A percentile compares a stretch with the other conserved stretches of the same genome.
These are phyloP conservation scores for Lanmaoa rubissima DNA, from an alignment of 768 basidiomycete genomes.

Conservation along the genomic window DNA sequence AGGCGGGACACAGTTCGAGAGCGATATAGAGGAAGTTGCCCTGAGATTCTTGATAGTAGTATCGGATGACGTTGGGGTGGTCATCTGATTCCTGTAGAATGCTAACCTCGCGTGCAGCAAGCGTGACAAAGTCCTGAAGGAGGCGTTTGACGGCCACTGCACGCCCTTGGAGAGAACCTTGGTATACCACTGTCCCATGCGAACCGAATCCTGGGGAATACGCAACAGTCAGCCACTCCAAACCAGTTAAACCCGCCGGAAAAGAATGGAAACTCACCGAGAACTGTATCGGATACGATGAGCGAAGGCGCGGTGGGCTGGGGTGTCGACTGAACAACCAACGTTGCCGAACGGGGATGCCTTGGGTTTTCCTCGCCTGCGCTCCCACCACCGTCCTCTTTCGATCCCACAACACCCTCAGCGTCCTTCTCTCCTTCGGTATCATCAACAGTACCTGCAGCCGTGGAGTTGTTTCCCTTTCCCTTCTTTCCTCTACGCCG, in stretches of 20 bases:
- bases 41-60: conserved; percentile 95
- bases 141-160: conserved; percentile 98
- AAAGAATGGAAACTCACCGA: conserved; percentile 52
- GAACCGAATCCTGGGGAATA: conserved; percentile 77
- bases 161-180: conserved; percentile 93
- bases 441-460: conserved; percentile 19
- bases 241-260: background rate
- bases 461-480: conserved; percentile 37
- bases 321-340: conserved; percentile 28
- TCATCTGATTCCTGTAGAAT: conserved; percentile 96
- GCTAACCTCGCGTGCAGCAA: conserved; percentile 90
- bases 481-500: conserved; percentile 52
- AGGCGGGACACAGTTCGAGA: conserved; percentile 90
- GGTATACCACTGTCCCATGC: conserved; percentile 93
- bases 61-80: conserved; percentile 97
- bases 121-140: conserved; percentile 91
- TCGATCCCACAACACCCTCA: conserved; percentile 24
- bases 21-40: conserved; percentile 97
- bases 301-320: conserved; percentile 45
- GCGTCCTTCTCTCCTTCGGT: conserved; percentile 26
- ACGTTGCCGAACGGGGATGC: conserved; percentile 6
- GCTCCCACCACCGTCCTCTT: conserved; percentile 37
- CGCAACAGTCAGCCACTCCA: conserved; percentile 4
- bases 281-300: conserved; percentile 67
- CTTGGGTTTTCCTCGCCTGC: conserved; percentile 18